These are phyloP conservation scores for Solanum chilense DNA, from an alignment of 257 asterid species.

Conservation along the genomic window DNA sequence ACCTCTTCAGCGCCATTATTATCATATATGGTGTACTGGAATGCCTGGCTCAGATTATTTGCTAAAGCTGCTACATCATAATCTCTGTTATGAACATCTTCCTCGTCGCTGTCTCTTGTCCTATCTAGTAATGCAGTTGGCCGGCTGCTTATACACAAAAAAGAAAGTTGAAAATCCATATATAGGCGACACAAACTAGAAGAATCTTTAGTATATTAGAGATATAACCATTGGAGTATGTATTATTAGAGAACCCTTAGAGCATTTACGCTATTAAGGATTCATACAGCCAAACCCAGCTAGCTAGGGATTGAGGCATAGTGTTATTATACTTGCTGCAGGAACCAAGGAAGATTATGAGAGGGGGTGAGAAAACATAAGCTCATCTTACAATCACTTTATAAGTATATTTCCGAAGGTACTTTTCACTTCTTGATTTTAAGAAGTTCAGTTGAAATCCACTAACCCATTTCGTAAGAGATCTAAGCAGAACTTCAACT, in stretches of 20 bases:
- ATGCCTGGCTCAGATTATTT: conserved; percentile 82
- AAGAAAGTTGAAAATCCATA: neutral
- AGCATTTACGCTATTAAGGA: neutral
- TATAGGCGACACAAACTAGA: neutral
- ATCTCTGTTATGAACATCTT: conserved; percentile 77
- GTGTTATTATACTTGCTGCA: neutral
- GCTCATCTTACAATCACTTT: neutral
- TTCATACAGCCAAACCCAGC: neutral
- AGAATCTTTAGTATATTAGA: neutral
- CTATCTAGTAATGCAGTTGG: conserved; percentile 84
- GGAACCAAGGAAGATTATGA: neutral
- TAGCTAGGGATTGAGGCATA: neutral
- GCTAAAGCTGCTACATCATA: conserved; percentile 89
- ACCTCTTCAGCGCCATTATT: conserved; percentile 73
- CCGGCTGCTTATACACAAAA: conserved; percentile 37
- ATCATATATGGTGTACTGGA: conserved; percentile 70
- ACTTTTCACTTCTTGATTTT: neutral
- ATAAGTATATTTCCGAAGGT: neutral
- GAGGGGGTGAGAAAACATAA: neutral
- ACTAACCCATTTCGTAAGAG: neutral
- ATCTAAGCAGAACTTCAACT: neutral
- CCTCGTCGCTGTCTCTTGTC: conserved; percentile 87
- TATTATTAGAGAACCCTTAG: neutral
- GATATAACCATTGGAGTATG: neutral
- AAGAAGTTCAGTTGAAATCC: neutral